Base-by-base conservation (phyloP, 1,284 basidiomycete species). In the Golubevia sp. region DNA sequence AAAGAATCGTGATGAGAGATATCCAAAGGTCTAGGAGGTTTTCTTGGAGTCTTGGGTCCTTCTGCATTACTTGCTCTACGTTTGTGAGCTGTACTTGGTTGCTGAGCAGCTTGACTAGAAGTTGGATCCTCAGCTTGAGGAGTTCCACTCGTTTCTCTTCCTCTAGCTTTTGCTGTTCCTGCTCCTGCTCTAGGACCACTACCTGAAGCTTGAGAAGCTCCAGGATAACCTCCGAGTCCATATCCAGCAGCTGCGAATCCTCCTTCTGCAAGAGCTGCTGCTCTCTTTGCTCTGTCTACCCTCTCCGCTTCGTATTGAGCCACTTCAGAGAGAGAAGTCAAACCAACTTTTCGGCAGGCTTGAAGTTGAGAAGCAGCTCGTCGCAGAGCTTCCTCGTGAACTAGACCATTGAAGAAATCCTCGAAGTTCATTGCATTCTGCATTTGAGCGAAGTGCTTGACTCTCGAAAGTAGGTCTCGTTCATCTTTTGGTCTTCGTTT, bases 361-460 rank as follows among this genome's bases (percentile, higher is more conserved):
- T 83, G 80, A 63, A 83, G 58, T 58, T 82, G 79, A 2, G 70
- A 64, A 1, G 75, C 76, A 15, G 71, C 67, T 54, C 69, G 70
- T 44, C 73, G 65, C 51, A 83, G 63, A 24, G 77, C 77, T 56
- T 83, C 80, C 59, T 83, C 79, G 62, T 78, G 76, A 66, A 97
- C 88, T 62, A 98, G 88, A 58, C 97, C 95, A 23, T 94, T 89
- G 27, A 91, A 87, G 77, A 99, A 92, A 2, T 87, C 87, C 80
- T 99, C 96, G 74, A 92, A 97, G 82, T 99, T 95, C 64, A 91
- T 89, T 0, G 92, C 91, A 0, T 94, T 96, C 84, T 97, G 94
- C 54, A 98, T 86, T 64, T 92, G 90, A 24, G 96, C 90, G 84
- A 98, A 97, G 18, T 94, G 93, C 74, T 95, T 92, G 66, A 96